Percentiles rank a stretch among this genome's conserved stretches.
phyloP scores from a whole-genome alignment of 2,329 filamentous ascomycete species.

The Diaporthe ampelina region DNA sequence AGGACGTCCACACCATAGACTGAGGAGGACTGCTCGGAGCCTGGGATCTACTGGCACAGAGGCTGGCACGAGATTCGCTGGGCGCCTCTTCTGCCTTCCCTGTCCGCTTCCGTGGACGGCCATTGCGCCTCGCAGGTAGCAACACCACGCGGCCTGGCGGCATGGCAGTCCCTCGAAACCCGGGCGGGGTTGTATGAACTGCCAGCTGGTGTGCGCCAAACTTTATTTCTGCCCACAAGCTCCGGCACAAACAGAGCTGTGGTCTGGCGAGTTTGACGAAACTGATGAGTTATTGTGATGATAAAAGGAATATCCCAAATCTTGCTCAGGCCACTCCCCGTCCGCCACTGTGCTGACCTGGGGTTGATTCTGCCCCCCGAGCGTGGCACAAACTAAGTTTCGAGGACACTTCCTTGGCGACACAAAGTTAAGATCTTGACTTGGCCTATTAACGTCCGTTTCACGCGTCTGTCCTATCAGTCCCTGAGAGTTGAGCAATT shows the following conservation, averaged over 20 bases:
- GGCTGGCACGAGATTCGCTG: conserved; percentile 18
- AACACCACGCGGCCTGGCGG: conserved; percentile 25
- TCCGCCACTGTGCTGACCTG: neutral
- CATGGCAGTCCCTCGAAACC: conserved; percentile 16
- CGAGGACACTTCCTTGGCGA: conserved; percentile 22
- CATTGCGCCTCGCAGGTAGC: conserved; percentile 1
- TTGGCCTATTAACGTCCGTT: neutral
- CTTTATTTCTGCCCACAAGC: neutral
- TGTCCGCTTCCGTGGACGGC: neutral
- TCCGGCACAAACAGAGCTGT: neutral
- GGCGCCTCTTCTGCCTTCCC: conserved; percentile 1
- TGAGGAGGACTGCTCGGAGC: conserved; percentile 3
- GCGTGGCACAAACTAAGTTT: neutral
- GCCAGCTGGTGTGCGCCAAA: conserved; percentile 14
- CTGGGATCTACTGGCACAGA: neutral
- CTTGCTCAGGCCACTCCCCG: neutral
- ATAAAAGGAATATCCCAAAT: neutral
- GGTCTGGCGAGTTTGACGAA: neutral
- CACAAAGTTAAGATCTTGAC: conserved; percentile 27
- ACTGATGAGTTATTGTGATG: neutral
- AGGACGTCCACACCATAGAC: conserved; percentile 11
- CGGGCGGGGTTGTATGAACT: conserved; percentile 16
- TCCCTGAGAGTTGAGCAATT: neutral
- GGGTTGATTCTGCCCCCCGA: neutral
- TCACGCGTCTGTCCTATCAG: neutral